Conservation (phyloP, 371 early-diverging fungal species). For the Quaeritorhiza haematococci region DNA sequence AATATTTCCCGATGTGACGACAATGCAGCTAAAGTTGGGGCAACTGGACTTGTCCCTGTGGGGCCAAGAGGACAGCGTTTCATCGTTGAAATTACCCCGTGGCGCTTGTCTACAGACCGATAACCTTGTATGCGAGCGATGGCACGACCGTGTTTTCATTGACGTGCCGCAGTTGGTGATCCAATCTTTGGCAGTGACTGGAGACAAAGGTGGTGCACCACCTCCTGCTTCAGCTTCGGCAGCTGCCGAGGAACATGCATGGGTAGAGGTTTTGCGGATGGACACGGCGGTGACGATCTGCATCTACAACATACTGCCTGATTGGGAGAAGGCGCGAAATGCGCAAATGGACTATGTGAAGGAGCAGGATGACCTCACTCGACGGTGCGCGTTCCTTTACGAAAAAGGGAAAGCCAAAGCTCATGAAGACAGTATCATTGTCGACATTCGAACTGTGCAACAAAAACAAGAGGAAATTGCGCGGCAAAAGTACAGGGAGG, state of each 20-base stretch:
- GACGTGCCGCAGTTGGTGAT: constrained; percentile 57
- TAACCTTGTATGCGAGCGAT: constrained; percentile 59
- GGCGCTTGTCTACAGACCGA: constrained; percentile 47
- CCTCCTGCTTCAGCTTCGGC: no score
- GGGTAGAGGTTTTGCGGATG: constrained; percentile 68
- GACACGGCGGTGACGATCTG: constrained; percentile 59
- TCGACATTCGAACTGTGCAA: no score
- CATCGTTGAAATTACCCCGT: constrained; percentile 3
- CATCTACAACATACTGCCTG: constrained; percentile 53
- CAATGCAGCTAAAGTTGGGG: constrained; percentile 54
- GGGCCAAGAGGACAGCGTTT: constrained; percentile 30
- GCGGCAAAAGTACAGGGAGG: no score
- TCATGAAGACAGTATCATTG: no score
- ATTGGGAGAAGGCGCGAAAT: constrained; percentile 48
- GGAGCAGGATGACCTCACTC: constrained; percentile 60
- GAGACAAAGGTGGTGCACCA: constrained; percentile 17
- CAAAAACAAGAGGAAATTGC: no score
- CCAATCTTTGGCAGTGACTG: constrained; percentile 45
- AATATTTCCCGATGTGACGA: constrained; percentile 59
- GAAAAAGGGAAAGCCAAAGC: constrained; percentile 23
- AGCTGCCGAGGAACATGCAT: constrained; percentile 43
- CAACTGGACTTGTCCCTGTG: constrained; percentile 61
- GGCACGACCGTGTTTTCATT: constrained; percentile 52
- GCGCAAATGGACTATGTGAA: constrained; percentile 61
- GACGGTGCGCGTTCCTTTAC: constrained; percentile 62